phyloP scores from a whole-genome alignment of 2,329 filamentous ascomycete species.

The Epichloe aotearoae region DNA sequence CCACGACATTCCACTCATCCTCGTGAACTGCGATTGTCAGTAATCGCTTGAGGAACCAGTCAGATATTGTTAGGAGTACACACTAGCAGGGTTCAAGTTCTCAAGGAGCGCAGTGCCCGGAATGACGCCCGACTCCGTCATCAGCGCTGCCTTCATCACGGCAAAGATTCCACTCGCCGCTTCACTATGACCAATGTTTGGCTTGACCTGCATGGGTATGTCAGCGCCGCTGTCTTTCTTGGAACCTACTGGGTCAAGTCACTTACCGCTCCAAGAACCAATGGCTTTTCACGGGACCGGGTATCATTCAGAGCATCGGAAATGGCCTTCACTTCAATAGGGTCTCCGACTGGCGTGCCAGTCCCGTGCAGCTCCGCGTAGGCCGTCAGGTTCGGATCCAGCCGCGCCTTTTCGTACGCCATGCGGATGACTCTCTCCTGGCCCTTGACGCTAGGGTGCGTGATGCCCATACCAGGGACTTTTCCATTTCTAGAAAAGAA shows the following conservation, averaged over 20 bases:
- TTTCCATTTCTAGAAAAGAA: conserved; percentile 9
- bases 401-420: background rate
- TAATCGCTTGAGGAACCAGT: too few relatives aligned
- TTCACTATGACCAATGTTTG: conserved; percentile 14
- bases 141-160: conserved; percentile 14
- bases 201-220: background rate
- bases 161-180: conserved; percentile 13
- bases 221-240: too few relatives aligned
- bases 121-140: conserved; percentile 13
- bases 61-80: too few relatives aligned
- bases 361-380: conserved; percentile 33
- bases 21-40: too few relatives aligned
- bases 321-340: conserved; percentile 25
- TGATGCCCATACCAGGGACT: background rate
- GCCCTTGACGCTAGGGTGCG: background rate
- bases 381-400: background rate
- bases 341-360: conserved; percentile 31
- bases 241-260: too few relatives aligned
- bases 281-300: too few relatives aligned
- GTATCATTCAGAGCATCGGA: conserved; percentile 21
- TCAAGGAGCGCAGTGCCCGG: background rate
- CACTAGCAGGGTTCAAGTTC: conserved; percentile 1
- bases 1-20: background rate
- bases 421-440: background rate
- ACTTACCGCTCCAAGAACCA: too few relatives aligned